Conservation (phyloP, 192 early-diverging fungal genomes). For the Glomus cerebriforme region DNA sequence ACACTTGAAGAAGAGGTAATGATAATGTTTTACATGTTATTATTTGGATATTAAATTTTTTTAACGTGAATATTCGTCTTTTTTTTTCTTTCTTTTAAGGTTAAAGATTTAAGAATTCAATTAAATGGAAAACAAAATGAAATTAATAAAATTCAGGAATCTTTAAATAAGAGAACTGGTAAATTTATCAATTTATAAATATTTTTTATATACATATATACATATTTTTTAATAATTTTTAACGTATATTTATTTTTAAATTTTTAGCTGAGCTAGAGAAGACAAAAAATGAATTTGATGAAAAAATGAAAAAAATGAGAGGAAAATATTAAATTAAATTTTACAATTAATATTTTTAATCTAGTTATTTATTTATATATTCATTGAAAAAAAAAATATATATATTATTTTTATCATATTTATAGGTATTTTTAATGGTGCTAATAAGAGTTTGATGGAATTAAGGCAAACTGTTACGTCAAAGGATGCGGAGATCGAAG, state of each 20-base stretch:
- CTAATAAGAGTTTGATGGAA: slow-evolving; percentile 57
- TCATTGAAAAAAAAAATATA: not conserved
- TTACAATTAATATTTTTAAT: not conserved
- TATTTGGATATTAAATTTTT: not conserved
- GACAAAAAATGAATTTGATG: slow-evolving; percentile 52
- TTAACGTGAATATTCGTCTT: not conserved
- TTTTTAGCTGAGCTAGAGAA: slow-evolving; percentile 37
- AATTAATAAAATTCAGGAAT: slow-evolving; percentile 4
- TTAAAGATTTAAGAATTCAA: slow-evolving; percentile 30
- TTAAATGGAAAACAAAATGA: slow-evolving; percentile 25
- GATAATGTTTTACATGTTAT: not conserved
- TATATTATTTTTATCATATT: not conserved
- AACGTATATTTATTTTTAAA: not conserved
- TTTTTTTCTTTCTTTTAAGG: not conserved
- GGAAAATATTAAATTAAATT: slow-evolving; percentile 34
- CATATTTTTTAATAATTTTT: not conserved
- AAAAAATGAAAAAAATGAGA: slow-evolving; percentile 63
- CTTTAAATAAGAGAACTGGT: slow-evolving; percentile 17
- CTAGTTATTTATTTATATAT: not conserved
- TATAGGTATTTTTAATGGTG: slow-evolving; percentile 55
- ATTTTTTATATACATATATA: not conserved
- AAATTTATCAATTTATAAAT: too few species aligned
- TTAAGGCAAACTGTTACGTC: slow-evolving; percentile 49
- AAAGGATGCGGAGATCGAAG: slow-evolving; percentile 48
- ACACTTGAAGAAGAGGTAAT: slow-evolving; percentile 26